Evolutionary conservation across 306 rosid genomes (phyloP), one percentile per base, ranked within the genome.

Genomic region (Arachis hypogaea): DNA sequence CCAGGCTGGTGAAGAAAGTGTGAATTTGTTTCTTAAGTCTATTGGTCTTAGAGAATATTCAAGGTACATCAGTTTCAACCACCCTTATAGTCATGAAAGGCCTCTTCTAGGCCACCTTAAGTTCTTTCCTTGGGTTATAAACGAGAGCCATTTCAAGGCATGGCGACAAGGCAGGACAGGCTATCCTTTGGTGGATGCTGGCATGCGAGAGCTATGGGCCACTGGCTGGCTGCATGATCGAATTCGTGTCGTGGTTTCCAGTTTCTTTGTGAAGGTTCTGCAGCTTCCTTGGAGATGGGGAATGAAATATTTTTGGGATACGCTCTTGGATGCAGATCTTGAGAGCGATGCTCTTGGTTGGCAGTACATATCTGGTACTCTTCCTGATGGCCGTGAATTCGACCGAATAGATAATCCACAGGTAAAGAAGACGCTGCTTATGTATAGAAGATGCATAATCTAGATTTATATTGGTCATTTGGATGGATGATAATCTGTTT

Each of bases 201-300:
- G 99, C 65, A 95, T 95, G 99, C 87, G 99, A 75, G 99, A 95
- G 83, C 77, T 95, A 74, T 95, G 99, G 99, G 99, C 99, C 33
- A 90, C 98, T 9, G 99, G 99, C 42, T 95, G 99, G 99, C 81
- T 95, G 54, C 99, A 95, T 52, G 99, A 95, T 85, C 89, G 99
- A 57, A 90, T 95, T 49, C 92, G 99, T 29, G 97, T 92, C 9
- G 99, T 95, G 0, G 99, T 95, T 87, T 87, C 99, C 10, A 95
- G 99, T 79, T 95, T 95, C 89, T 95, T 95, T 80, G 99, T 95
- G 42, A 95, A 95, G 85, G 99, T 95, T 80, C 86, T 95, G 87
- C 99, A 95, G 85, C 99, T 95, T 84, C 99, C 99, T 6, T 95
- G 99, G 99, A 88, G 97, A 85, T 95, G 99, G 99, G 99, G 99